Conservation (phyloP, 805 yeast species). For the Metschnikowia arizonensis region DNA sequence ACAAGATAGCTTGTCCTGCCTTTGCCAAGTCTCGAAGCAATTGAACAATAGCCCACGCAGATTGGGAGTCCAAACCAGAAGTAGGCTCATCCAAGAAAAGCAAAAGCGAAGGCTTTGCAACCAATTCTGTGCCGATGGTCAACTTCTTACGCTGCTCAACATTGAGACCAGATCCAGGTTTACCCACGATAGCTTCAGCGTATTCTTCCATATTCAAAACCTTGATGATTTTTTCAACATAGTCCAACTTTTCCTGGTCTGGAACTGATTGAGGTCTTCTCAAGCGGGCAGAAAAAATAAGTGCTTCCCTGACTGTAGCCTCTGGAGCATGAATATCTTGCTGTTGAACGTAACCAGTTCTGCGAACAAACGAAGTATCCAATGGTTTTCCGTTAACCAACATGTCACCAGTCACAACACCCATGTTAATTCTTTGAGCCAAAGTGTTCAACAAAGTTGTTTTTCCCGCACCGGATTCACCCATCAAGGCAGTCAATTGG, state of each 20-base stretch:
- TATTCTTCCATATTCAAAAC: slow-evolving; percentile 50
- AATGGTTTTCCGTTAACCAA: slow-evolving; percentile 51
- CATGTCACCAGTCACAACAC: slow-evolving; percentile 56
- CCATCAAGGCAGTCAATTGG: slow-evolving; percentile 56
- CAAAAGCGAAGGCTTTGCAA: slow-evolving; percentile 50
- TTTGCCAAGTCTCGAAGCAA: slow-evolving; percentile 47
- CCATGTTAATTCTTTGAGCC: slow-evolving; percentile 51
- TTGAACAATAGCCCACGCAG: slow-evolving; percentile 56
- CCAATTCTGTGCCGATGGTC: slow-evolving; percentile 54
- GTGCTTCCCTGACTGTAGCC: slow-evolving; percentile 51
- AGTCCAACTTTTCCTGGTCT: slow-evolving; percentile 43
- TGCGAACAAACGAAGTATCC: slow-evolving; percentile 48
- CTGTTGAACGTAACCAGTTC: slow-evolving; percentile 58
- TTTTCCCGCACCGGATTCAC: slow-evolving; percentile 64
- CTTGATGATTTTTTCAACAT: slow-evolving; percentile 49
- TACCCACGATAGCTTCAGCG: slow-evolving; percentile 51
- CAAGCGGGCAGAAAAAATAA: slow-evolving; percentile 48
- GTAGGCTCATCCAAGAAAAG: slow-evolving; percentile 47
- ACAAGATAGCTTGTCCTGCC: slow-evolving; percentile 54
- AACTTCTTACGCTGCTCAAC: slow-evolving; percentile 54
- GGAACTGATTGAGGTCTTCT: slow-evolving; percentile 43
- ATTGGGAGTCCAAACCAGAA: slow-evolving; percentile 36
- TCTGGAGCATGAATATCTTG: slow-evolving; percentile 53
- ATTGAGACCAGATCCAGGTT: slow-evolving; percentile 46
- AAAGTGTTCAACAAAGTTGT: slow-evolving; percentile 52